Base-by-base conservation (phyloP, 2,329 filamentous ascomycete species). In the Rhexocercosporidium sp. region DNA sequence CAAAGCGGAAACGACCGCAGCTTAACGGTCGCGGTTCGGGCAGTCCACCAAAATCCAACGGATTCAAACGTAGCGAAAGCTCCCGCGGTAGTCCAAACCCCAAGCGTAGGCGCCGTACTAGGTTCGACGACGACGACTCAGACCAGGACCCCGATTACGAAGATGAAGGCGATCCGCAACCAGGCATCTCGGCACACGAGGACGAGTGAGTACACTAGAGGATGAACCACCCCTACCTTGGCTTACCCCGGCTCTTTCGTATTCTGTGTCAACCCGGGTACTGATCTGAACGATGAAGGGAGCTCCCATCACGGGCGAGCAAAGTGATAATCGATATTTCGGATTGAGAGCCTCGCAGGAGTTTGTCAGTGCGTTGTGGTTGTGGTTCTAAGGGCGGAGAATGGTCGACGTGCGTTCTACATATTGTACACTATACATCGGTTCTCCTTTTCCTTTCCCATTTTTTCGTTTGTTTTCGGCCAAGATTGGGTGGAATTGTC, bases 191-290 rank as follows among this genome's bases (percentile, higher is more conserved):
- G n/a, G 46, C 29, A 20, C 31, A 59, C 22, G 62, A 59, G 41
- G 53, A 59, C 31, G 54, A 65, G 62, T 65, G 53, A 65, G 62
- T 65, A 53, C 29, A 47, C 7, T 11, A 18, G 34, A 29, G 25
- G n/a, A 27, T 31, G 49, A 27, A 31, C 49, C 9, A 11, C 25
- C 53, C 29, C n/a, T 9, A 53, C 27, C 16, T 37, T 20, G 9
- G 25, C 34, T 39, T 25, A n/a, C 34, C 31, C 54, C 37, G 29
- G 29, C 54, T 41, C 54, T 39, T 2, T 4, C 11, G n/a, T 3
- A 11, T 8, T 16, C 2, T 6, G 12, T 25, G n/a, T 47, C 22
- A 16, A 18, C 39, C 53, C 20, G n/a, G 31, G 31, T 54, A 41
- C 60, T 62, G 60, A 60, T 60, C 31, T 57, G 34, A 22, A 39